Conservation (phyloP, 106 monocot species). For the Xerophyta viscosa region DNA sequence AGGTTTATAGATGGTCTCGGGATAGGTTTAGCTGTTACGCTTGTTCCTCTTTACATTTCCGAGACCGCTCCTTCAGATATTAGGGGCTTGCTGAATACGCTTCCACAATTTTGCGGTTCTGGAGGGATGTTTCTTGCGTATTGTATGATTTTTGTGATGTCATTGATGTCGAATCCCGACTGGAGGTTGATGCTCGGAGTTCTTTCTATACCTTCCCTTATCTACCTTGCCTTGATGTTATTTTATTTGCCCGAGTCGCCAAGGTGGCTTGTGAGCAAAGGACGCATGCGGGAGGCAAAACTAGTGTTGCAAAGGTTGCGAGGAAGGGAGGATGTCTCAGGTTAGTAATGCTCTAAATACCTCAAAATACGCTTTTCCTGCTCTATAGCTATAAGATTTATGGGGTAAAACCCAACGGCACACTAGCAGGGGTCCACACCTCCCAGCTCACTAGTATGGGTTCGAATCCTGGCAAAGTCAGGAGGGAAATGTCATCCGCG, state of each 20-base stretch:
- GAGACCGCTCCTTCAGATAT: constrained; percentile 41
- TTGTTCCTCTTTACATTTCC: constrained; percentile 38
- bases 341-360: constrained; percentile 3
- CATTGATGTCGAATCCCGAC: constrained; percentile 12
- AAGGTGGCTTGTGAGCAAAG: constrained; percentile 43
- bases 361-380: too few species aligned
- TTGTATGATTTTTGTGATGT: constrained; percentile 33
- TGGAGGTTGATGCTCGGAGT: constrained; percentile 44
- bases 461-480: too few species aligned
- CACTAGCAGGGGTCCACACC: too few species aligned
- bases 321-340: constrained; percentile 36
- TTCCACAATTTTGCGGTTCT: constrained; percentile 35
- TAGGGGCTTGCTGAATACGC: constrained; percentile 33
- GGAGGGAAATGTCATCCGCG: too few species aligned
- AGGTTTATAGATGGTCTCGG: constrained; percentile 35
- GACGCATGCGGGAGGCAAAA: constrained; percentile 31
- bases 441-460: too few species aligned
- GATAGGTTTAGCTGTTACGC: constrained; percentile 37
- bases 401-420: too few species aligned
- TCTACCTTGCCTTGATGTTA: constrained; percentile 18
- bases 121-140: constrained; percentile 34
- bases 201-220: constrained; percentile 19
- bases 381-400: too few species aligned
- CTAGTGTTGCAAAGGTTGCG: constrained; percentile 23
- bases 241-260: constrained; percentile 38